phyloP scores from a whole-genome alignment of 192 early-diverging fungal genomes.

The Funneliformis mosseae region DNA sequence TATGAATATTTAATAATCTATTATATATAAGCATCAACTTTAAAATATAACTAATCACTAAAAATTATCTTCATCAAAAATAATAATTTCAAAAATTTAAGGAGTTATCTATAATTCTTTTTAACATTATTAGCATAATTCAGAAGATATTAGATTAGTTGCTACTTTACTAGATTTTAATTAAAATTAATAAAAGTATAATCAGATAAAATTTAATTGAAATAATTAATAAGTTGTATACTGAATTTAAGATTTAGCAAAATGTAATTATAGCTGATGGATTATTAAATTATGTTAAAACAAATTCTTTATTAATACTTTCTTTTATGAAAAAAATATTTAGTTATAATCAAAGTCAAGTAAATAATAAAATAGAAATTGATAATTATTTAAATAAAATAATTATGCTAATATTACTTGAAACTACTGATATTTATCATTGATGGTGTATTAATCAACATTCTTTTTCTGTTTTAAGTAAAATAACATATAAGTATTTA shows the following conservation, averaged over 20 bases:
- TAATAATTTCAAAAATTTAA: slow-evolving; percentile 7
- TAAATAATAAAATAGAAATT: not conserved
- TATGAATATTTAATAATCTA: not conserved
- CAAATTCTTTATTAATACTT: not conserved
- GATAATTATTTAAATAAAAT: slow-evolving; percentile 25
- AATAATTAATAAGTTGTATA: not conserved
- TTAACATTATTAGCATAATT: not conserved
- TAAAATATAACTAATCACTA: not conserved
- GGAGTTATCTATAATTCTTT: not conserved
- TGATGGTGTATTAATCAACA: not conserved
- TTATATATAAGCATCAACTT: not conserved
- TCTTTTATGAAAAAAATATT: not conserved
- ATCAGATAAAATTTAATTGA: not conserved
- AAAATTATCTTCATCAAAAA: not conserved
- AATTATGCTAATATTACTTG: not conserved
- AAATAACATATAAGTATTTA: too few species aligned
- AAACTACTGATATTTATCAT: slow-evolving; percentile 7
- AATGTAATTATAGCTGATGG: not conserved
- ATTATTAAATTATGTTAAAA: not conserved
- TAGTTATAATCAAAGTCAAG: not conserved
- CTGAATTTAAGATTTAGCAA: slow-evolving; percentile 19
- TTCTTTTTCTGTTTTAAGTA: too few species aligned
- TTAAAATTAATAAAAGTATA: slow-evolving; percentile 5
- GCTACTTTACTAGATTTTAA: not conserved
- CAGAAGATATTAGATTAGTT: not conserved